Evolutionary conservation across 2,329 filamentous ascomycete species (phyloP).

Genomic region (Pseudonectria foliicola): DNA sequence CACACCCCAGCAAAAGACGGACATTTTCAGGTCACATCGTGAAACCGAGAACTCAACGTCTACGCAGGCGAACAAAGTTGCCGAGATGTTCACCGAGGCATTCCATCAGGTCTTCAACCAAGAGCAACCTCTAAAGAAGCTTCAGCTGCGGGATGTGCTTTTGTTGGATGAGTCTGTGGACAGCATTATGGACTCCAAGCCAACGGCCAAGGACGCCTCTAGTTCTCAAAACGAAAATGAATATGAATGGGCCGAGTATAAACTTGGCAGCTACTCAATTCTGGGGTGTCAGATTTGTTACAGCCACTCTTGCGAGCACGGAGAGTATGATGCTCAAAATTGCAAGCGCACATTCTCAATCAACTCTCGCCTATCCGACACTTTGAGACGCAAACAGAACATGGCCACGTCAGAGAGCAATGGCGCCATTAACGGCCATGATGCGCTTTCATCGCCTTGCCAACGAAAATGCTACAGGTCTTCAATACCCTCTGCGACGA

Average conservation of each 20-base stretch:
- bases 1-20: conserved; percentile 48
- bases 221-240: conserved; percentile 28
- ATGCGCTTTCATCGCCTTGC: conserved; percentile 22
- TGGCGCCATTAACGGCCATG: conserved; percentile 10
- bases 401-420: conserved; percentile 1
- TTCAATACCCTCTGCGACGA: conserved; percentile 15
- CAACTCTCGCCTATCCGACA: conserved; percentile 26
- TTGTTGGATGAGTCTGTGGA: conserved; percentile 48
- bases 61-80: conserved; percentile 35
- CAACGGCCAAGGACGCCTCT: conserved; percentile 40
- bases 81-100: conserved; percentile 46
- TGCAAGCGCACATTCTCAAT: conserved; percentile 48
- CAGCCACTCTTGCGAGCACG: conserved; percentile 55
- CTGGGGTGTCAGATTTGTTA: conserved; percentile 53
- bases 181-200: conserved; percentile 46
- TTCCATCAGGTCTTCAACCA: conserved; percentile 49
- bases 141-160: conserved; percentile 46
- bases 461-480: conserved; percentile 35
- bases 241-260: conserved; percentile 37
- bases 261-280: conserved; percentile 47
- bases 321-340: conserved; percentile 48
- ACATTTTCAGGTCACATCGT: conserved; percentile 41
- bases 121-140: conserved; percentile 27
- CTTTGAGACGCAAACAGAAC: conserved; percentile 22
- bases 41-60: conserved; percentile 30